Conservation (phyloP, 768 basidiomycete genomes). For the Mrakia hoshinonis region DNA sequence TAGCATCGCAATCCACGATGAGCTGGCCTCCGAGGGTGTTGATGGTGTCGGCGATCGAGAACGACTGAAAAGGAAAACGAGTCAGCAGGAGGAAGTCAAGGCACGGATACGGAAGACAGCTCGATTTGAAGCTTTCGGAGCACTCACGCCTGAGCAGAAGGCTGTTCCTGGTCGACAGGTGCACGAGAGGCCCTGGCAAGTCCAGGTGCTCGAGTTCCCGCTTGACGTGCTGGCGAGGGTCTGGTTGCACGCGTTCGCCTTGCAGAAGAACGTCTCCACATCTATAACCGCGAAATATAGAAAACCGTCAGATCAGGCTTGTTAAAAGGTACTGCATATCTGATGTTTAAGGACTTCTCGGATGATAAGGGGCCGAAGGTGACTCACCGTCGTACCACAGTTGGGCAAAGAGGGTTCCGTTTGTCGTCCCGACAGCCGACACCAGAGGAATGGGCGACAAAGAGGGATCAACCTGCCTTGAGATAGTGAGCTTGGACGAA, state of each 20-base stretch:
- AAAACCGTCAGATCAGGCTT: too few species aligned
- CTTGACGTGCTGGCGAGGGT: conserved; percentile 39
- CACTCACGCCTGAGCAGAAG: conserved; percentile 58
- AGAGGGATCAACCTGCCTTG: conserved; percentile 61
- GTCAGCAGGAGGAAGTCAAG: not conserved
- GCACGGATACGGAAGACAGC: not conserved
- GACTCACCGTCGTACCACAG: conserved; percentile 51
- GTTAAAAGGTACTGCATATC: too few species aligned
- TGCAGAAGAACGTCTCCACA: conserved; percentile 80
- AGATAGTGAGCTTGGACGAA: conserved; percentile 64
- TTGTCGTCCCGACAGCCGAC: conserved; percentile 53
- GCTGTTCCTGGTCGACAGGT: conserved; percentile 58
- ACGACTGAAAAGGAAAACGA: conserved; percentile 13
- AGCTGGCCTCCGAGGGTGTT: conserved; percentile 58
- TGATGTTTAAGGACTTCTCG: not conserved
- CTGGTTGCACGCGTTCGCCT: conserved; percentile 63
- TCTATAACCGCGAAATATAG: conserved; percentile 42
- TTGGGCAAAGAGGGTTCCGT: conserved; percentile 56
- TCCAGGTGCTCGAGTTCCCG: conserved; percentile 51
- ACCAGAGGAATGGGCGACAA: conserved; percentile 53
- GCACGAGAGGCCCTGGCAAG: conserved; percentile 65
- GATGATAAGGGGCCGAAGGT: not conserved
- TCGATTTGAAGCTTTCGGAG: not conserved
- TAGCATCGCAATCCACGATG: conserved; percentile 55
- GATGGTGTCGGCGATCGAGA: conserved; percentile 56